Evolutionary conservation across 23 red algal species (phyloP), one percentile per base, ranked within the genome.

Genomic region (Gracilariopsis chorda): DNA sequence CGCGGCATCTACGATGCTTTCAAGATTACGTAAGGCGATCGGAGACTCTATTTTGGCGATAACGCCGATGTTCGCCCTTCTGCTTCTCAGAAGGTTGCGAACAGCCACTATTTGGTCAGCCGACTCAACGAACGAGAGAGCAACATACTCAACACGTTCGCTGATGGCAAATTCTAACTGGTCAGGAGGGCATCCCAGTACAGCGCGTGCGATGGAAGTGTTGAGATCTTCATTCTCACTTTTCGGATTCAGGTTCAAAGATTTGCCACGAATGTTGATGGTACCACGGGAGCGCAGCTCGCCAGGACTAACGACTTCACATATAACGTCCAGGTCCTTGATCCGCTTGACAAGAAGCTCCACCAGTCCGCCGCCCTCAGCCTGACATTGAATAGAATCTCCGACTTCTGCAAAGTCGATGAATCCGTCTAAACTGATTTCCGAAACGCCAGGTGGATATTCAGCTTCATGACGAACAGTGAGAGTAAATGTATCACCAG

Each of bases 61-160:
- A 42, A 99, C 86, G 32, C 87, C 93, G 56, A 91, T 94, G 58
- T 96, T 92, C 20, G 92, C 91, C 25, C 92, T 81, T 23, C 90
- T 71, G 32, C 92, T 83, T 46, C 85, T 43, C 32, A 99, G 75
- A 36, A 89, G 71, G 24, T 75, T 55, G n/a, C 85, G 78, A 29
- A 95, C 88, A 51, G 80, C 80, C 52, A 80, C 17, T 19, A 99
- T 74, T 30, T 85, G 78, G 30, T 96, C 97, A 6, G 93, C 57
- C 6, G 64, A 77, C 59, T 99, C 97, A 25, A 99, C 97, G 86
- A 99, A 99, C 27, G 97, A 99, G 43, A 99, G 83, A n/a, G 97
- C 91, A 42, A 99, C 80, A 51, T 92, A 94, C 71, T 99, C 97
- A 24, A 99, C 97, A 79, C 94, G 93, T 76, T 99, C 77, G 21